Conservation (phyloP, 805 yeast genomes). For the Zygotorulaspora danielsina region DNA sequence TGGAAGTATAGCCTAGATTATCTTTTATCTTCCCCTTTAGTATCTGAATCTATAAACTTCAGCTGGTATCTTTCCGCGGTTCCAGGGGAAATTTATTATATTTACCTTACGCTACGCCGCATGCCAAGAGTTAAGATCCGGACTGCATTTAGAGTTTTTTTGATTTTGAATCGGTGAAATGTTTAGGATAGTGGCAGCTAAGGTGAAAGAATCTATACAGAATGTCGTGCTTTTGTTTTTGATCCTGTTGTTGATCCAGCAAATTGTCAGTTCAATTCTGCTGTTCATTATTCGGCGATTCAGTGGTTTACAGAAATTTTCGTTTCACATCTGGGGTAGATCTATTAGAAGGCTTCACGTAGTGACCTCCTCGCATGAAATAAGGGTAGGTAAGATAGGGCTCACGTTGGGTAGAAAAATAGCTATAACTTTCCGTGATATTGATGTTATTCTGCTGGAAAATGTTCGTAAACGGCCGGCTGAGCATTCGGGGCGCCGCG, state of each 20-base stretch:
- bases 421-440: slow-evolving; percentile 18
- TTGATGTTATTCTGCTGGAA: slow-evolving; percentile 13
- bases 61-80: no score
- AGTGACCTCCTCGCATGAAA: slow-evolving; percentile 10
- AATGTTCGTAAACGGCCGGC: background rate
- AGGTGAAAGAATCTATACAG: slow-evolving; percentile 1
- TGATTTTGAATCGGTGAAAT: no score
- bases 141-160: background rate
- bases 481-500: background rate
- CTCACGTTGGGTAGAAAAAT: slow-evolving; percentile 23
- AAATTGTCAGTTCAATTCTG: slow-evolving; percentile 6
- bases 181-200: background rate
- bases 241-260: slow-evolving; percentile 4
- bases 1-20: background rate
- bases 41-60: no score
- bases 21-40: no score
- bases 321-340: slow-evolving; percentile 21
- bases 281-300: slow-evolving; percentile 5
- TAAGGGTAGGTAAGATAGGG: slow-evolving; percentile 18
- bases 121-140: no score
- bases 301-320: slow-evolving; percentile 12
- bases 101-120: background rate
- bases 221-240: slow-evolving; percentile 6
- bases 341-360: slow-evolving; percentile 16
- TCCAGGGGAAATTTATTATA: no score